Percentiles rank a stretch among this genome's conserved stretches.
These are phyloP conservation scores for Willaertia magna DNA, from an alignment of 208 protist species.

Conservation along the genomic window DNA sequence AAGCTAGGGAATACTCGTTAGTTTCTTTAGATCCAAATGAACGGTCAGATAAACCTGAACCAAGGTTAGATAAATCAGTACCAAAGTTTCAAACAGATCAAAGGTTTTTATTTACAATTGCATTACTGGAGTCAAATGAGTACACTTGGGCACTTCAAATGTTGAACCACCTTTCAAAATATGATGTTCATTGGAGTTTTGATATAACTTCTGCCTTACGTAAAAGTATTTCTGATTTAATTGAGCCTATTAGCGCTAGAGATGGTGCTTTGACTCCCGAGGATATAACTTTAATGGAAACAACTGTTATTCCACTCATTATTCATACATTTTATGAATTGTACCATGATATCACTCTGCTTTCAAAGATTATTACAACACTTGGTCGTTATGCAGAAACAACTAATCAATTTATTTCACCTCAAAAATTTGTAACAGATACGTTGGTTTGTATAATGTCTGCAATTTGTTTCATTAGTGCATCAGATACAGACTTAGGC, in stretches of 20 bases:
- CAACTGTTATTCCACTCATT: background rate
- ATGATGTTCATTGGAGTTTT: background rate
- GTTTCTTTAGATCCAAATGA: background rate
- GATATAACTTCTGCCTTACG: background rate
- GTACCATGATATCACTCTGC: background rate
- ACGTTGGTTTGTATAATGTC: no score
- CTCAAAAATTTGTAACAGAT: background rate
- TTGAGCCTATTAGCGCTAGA: background rate
- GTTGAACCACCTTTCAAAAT: background rate
- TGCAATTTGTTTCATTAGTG: no score
- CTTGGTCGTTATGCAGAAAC: background rate
- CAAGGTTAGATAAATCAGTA: background rate
- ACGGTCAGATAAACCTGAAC: background rate
- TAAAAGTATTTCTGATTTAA: background rate
- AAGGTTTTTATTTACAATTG: background rate
- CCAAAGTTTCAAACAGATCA: conserved; percentile 3
- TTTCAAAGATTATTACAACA: background rate
- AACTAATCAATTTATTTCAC: background rate
- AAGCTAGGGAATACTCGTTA: background rate
- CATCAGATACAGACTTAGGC: no score
- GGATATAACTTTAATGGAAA: background rate
- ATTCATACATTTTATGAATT: background rate
- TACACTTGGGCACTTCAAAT: background rate
- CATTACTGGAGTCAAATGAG: background rate
- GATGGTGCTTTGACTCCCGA: background rate